These are phyloP conservation scores for Solanum rostratum DNA, from an alignment of 257 asterid genomes.

Conservation along the genomic window DNA sequence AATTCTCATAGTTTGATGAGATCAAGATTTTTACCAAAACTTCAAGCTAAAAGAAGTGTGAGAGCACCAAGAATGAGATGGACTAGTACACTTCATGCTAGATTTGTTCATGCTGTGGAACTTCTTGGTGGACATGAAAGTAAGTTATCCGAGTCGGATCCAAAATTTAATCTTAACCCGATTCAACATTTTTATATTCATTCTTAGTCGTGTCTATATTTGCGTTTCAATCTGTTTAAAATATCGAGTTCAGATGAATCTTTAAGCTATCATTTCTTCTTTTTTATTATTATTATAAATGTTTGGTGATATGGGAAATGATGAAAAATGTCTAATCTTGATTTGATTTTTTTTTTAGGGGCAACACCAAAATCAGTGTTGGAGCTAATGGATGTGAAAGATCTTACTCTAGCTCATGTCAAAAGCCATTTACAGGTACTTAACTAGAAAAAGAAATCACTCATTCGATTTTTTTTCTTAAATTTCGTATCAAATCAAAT, in stretches of 20 bases:
- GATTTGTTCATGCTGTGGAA: constrained; percentile 86
- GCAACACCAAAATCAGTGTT: constrained; percentile 95
- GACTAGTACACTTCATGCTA: constrained; percentile 18
- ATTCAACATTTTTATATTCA: neutral
- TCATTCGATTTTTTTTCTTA: neutral
- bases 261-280: neutral
- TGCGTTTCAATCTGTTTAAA: neutral
- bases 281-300: neutral
- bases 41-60: constrained; percentile 48
- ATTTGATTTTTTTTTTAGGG: constrained; percentile 24
- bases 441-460: neutral
- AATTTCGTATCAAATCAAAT: neutral
- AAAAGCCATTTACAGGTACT: constrained; percentile 91
- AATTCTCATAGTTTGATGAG: constrained; percentile 50
- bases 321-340: neutral
- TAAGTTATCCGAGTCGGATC: constrained; percentile 3
- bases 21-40: constrained; percentile 62
- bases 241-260: neutral
- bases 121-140: constrained; percentile 99
- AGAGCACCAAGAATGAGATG: constrained; percentile 20
- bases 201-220: neutral
- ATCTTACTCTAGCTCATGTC: constrained; percentile 89
- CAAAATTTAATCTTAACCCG: neutral
- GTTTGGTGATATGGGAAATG: neutral
- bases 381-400: constrained; percentile 91